Conservation (phyloP, 306 rosid genomes). For the Cucurbita argyrosperma region DNA sequence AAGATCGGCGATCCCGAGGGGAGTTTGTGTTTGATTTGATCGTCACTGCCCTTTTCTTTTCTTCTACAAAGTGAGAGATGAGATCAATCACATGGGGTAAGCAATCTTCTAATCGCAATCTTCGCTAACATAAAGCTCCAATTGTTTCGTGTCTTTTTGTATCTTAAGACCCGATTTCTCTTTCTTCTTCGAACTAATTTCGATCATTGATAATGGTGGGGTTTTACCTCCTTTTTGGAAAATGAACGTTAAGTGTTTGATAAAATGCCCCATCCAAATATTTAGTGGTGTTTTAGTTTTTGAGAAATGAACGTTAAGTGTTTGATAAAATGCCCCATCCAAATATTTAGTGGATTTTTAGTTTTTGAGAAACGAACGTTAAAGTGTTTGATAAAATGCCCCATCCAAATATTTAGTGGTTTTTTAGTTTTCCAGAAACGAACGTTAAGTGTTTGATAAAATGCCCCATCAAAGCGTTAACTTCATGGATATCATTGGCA, state of each 20-base stretch:
- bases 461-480: not conserved
- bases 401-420: not conserved
- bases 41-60: not conserved
- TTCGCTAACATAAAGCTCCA: not conserved
- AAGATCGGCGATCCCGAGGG: not conserved
- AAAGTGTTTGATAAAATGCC: not conserved
- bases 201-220: not conserved
- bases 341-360: not conserved
- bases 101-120: not conserved
- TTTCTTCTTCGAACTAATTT: not conserved
- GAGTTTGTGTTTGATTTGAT: not conserved
- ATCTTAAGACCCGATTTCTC: not conserved
- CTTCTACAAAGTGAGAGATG: conserved; percentile 1
- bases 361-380: not conserved
- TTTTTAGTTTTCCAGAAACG: not conserved
- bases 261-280: not conserved
- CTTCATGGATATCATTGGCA: not conserved
- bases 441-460: not conserved
- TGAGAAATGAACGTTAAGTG: not conserved
- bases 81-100: not conserved
- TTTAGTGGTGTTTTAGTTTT: not conserved
- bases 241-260: not conserved
- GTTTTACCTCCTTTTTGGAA: no score
- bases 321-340: not conserved
- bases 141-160: not conserved